A percentile compares a stretch with the other conserved stretches of the same genome.
phyloP scores from a whole-genome alignment of 192 early-diverging fungal species.

The Mortierella antarctica region DNA sequence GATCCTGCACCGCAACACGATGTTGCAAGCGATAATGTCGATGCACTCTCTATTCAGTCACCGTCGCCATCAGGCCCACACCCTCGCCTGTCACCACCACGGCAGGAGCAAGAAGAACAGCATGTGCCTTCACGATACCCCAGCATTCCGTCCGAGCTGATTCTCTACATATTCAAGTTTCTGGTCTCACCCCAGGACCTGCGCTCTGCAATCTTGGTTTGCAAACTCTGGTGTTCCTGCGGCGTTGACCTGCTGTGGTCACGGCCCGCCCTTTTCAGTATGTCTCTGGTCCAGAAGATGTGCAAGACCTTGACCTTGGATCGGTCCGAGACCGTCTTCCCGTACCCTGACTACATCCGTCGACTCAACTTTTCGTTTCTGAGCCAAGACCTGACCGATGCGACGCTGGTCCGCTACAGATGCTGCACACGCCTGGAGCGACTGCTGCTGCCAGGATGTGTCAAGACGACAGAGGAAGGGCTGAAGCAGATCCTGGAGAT shows the following conservation, averaged over 20 bases:
- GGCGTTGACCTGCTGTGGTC: constrained; percentile 67
- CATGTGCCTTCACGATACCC: constrained; percentile 7
- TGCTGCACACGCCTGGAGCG: constrained; percentile 62
- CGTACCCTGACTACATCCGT: constrained; percentile 62
- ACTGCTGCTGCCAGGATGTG: constrained; percentile 61
- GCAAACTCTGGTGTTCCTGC: constrained; percentile 65
- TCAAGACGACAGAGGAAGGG: constrained; percentile 56
- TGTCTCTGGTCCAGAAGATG: constrained; percentile 28
- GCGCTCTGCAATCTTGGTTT: constrained; percentile 58
- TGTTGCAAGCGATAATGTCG: not conserved
- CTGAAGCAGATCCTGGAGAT: constrained; percentile 55
- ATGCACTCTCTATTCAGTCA: not conserved
- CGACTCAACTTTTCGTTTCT: constrained; percentile 68
- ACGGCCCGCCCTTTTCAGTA: constrained; percentile 53
- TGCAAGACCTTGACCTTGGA: constrained; percentile 33
- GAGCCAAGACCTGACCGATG: constrained; percentile 54
- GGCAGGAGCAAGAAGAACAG: not conserved
- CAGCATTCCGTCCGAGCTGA: constrained; percentile 62
- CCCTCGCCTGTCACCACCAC: not conserved
- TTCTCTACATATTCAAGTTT: constrained; percentile 61
- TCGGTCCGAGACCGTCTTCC: constrained; percentile 42
- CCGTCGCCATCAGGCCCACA: not conserved
- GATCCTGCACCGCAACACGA: not conserved
- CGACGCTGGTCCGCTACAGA: constrained; percentile 40
- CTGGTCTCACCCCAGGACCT: constrained; percentile 56